Evolutionary conservation across 2,329 filamentous ascomycete genomes (phyloP).

Genomic region (Zymoseptoria brevis): DNA sequence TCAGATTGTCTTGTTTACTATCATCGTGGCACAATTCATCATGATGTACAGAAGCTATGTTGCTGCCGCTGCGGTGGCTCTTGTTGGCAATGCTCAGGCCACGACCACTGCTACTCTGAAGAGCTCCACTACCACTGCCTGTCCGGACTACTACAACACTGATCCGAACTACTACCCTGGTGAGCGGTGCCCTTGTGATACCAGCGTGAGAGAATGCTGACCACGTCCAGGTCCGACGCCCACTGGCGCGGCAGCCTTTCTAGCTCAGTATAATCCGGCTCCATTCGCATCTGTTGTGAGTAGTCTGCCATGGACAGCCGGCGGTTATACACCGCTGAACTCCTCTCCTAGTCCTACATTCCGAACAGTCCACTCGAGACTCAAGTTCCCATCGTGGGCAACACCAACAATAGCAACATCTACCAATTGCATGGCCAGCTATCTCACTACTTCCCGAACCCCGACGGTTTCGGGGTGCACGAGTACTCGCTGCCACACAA

Average conservation of each 20-base stretch:
- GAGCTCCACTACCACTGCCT: conserved; percentile 23
- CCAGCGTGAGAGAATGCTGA: background rate
- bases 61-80: conserved; percentile 20
- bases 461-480: conserved; percentile 61
- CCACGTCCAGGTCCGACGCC: conserved; percentile 51
- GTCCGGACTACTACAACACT: conserved; percentile 59
- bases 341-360: conserved; percentile 44
- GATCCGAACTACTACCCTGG: conserved; percentile 46
- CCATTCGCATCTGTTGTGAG: conserved; percentile 46
- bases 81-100: conserved; percentile 15
- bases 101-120: conserved; percentile 9
- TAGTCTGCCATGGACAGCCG: background rate
- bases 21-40: conserved; percentile 21
- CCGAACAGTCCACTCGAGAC: conserved; percentile 66
- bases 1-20: conserved; percentile 22
- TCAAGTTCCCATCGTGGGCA: conserved; percentile 55
- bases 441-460: conserved; percentile 61
- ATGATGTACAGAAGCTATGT: conserved; percentile 29
- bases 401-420: conserved; percentile 53
- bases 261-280: conserved; percentile 63
- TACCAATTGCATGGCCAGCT: conserved; percentile 64
- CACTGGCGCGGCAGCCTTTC: conserved; percentile 61
- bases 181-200: conserved; percentile 8
- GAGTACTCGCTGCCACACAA: conserved; percentile 61
- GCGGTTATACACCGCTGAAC: background rate